Evolutionary conservation across 441 rosid species (phyloP), one percentile per base, ranked within the genome.

Genomic region (Corymbia citriodora): DNA sequence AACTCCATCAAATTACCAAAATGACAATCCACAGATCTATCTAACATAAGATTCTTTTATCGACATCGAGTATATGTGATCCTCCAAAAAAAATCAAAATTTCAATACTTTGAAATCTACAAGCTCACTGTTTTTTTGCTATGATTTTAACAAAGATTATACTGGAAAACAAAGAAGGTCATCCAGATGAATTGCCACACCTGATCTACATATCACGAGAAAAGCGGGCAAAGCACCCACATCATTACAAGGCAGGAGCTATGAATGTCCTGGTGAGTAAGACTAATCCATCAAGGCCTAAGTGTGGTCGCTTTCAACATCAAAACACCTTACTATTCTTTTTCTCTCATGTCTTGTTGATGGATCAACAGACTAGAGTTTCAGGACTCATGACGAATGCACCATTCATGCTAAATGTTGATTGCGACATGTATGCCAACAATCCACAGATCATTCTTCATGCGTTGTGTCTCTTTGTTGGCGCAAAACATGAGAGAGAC

Each of bases 171-270:
- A 40, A 74, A 74, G 94, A 88, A 63, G 93, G 89, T 61, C 25
- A 7, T 9, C 89, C 90, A 6, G 90, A 93, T 50, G 95, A 91
- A 16, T 72, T 96, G 63, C 98, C 99, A 9, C 95, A 92, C 89
- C 54, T 97, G 90, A 91, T 96, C 15, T 97, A 97, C 82, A 85
- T 96, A 61, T 94, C 99, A 5, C 93, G 99, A 83, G 98, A 96
- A 93, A 96, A 97, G 92, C 87, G 88, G 48, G 94, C 94, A 31
- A 92, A 93, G 53, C 92, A 93, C 70, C 89, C 92, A 2, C 98
- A 97, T 89, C 95, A 94, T 88, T 96, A 94, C 94, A 96, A 96
- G 93, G 96, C 99, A 9, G 97, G 97, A 50, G 99, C 99, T n/a
- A 95, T 97, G 99, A 97, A 97, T 87, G 95, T 94, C 55, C 91